Conservation (phyloP, 106 monocot species). For the Apostasia shenzhenica region DNA sequence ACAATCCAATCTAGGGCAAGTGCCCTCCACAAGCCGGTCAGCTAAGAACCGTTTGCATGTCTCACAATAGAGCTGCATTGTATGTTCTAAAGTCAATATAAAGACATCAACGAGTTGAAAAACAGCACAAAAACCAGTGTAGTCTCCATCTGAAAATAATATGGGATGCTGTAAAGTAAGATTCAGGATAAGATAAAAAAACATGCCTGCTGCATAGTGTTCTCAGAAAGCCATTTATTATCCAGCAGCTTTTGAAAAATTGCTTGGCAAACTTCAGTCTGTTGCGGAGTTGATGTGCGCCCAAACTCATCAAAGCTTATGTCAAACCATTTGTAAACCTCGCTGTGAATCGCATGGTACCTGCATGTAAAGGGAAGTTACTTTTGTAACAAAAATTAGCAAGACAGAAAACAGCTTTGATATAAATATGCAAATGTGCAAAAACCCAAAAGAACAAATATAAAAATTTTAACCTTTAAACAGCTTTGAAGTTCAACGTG, state of each 20-base stretch:
- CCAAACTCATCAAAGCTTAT: conserved; percentile 95
- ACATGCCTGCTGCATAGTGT: conserved; percentile 82
- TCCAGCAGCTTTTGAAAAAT: conserved; percentile 80
- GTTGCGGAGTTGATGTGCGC: conserved; percentile 75
- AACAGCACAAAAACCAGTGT: neutral
- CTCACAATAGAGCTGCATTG: conserved; percentile 78
- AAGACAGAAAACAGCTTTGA: too few species aligned
- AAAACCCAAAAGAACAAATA: too few species aligned
- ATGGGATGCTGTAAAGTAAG: neutral
- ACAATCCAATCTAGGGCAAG: conserved; percentile 66
- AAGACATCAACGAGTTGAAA: neutral
- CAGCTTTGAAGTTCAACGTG: too few species aligned
- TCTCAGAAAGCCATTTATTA: conserved; percentile 76
- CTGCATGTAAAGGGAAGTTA: conserved; percentile 16
- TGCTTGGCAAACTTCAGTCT: conserved; percentile 87
- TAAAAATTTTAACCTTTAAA: too few species aligned
- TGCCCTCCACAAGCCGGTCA: conserved; percentile 93
- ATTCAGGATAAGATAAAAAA: neutral
- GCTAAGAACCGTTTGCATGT: conserved; percentile 80
- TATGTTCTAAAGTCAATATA: conserved; percentile 2
- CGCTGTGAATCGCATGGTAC: conserved; percentile 84
- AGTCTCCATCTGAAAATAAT: neutral
- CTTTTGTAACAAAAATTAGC: too few species aligned
- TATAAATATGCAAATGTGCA: too few species aligned
- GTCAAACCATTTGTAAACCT: conserved; percentile 84